These are phyloP conservation scores for Balakata baccata DNA, from an alignment of 345 rosid genomes.

Conservation along the genomic window DNA sequence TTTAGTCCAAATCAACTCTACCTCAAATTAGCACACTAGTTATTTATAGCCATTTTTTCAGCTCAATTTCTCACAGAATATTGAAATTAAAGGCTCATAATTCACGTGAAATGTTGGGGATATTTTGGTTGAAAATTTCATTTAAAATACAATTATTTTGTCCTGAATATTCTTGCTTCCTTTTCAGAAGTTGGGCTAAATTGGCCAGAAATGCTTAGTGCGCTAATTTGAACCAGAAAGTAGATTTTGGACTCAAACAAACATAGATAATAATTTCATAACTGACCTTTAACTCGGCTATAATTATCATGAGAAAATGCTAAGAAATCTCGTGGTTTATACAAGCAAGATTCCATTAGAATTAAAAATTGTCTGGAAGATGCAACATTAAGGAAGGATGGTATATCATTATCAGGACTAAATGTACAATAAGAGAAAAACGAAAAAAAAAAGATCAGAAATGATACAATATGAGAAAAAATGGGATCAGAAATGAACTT, in stretches of 20 bases:
- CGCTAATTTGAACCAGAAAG: not conserved
- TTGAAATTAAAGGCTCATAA: not conserved
- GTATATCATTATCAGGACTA: not conserved
- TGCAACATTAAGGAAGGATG: not conserved
- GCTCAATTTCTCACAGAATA: not conserved
- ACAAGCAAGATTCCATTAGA: not conserved
- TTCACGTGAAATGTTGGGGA: not conserved
- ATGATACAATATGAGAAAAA: not conserved
- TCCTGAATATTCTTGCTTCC: not conserved
- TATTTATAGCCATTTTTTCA: not conserved
- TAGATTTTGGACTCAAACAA: not conserved
- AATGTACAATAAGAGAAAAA: not conserved
- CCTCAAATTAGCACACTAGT: not conserved
- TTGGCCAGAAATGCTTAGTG: not conserved
- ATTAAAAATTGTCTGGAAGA: not conserved
- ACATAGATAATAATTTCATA: not conserved
- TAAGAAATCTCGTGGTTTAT: not conserved
- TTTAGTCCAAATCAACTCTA: not conserved
- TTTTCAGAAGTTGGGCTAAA: not conserved
- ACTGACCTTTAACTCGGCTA: not conserved
- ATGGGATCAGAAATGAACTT: no score
- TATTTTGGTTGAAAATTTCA: not conserved
- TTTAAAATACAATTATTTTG: not conserved
- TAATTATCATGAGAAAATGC: not conserved
- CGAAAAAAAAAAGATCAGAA: no score